Base-by-base conservation (phyloP, 2,329 filamentous ascomycete species). In the Thelonectria blattea region DNA sequence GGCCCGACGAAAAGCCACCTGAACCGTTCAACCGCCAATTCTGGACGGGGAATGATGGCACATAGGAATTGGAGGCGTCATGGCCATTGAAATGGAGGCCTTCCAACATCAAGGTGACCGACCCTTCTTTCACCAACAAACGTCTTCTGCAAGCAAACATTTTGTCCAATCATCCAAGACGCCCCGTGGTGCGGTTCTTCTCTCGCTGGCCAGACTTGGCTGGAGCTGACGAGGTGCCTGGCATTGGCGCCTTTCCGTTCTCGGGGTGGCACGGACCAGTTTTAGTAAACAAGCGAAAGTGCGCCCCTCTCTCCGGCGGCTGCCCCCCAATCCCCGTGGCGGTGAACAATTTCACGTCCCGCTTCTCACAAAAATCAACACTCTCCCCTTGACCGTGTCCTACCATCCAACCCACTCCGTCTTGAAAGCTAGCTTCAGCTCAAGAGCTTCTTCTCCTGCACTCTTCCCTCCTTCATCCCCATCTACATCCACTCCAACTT, bases 351-450 rank as follows among this genome's bases (percentile, higher is more conserved):
- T 71, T 72, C 68, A 65, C 62, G 59, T 61, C 62, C 65, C 61
- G 62, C 67, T 65, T 57, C 62, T 56, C 71, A 73, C 72, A 74
- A 76, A 76, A 76, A 75, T 75, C 74, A 75, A 73, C 72, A 75
- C 67, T 67, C 66, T 67, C 65, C 68, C 56, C 60, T 60, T 56
- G 56, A 63, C 62, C 64, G 65, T 63, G 64, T 64, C 66, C 67
- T 68, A 68, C 58, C 69, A 66, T 59, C 64, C 65, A 68, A 68
- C 68, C 71, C 68, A 70, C 70, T 68, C 67, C 67, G 69, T 70
- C 69, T 70, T 69, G 65, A 73, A 74, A 73, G 72, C 73, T 73
- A 68, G 70, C 66, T 37, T 68, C 69, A 75, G 71, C 71, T 75
- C 64, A 72, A 67, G 66, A 75, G 67, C 65, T 65, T 67, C 64